Conservation (phyloP, 2,329 filamentous ascomycete species). For the Penicillium glabrum region DNA sequence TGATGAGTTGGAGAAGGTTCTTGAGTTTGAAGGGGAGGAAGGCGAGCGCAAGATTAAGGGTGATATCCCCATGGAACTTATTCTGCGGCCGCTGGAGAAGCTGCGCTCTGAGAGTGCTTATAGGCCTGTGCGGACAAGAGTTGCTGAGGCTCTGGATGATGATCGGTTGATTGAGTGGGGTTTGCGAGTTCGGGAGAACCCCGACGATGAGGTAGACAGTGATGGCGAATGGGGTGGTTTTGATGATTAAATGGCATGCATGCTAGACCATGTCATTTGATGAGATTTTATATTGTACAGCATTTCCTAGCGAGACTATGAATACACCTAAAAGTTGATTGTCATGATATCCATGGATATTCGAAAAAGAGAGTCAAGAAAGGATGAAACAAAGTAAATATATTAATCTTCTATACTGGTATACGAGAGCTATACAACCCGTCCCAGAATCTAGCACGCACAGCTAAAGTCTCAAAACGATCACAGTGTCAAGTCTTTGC, state of each 20-base stretch:
- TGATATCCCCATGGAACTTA: slow-evolving; percentile 39
- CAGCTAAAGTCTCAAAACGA: not conserved
- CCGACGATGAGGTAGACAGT: slow-evolving; percentile 44
- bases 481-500: not conserved
- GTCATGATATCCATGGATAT: not conserved
- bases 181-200: slow-evolving; percentile 40
- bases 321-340: slow-evolving; percentile 1
- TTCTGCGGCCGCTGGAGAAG: slow-evolving; percentile 47
- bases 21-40: slow-evolving; percentile 48
- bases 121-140: slow-evolving; percentile 70
- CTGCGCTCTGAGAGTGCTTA: slow-evolving; percentile 56
- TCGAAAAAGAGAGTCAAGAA: not conserved
- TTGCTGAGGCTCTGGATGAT: slow-evolving; percentile 70
- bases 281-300: slow-evolving; percentile 8
- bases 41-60: slow-evolving; percentile 37
- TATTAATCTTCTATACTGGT: slow-evolving; percentile 15
- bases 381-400: not conserved
- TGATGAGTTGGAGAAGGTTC: slow-evolving; percentile 78
- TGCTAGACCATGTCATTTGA: not conserved
- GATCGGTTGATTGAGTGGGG: slow-evolving; percentile 68
- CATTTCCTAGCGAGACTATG: slow-evolving; percentile 13
- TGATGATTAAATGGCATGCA: slow-evolving; percentile 46
- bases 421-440: not conserved
- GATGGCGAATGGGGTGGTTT: slow-evolving; percentile 69
- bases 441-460: slow-evolving; percentile 3